Conservation (phyloP, 129 eudicot genomes). For the Lactuca sativa region DNA sequence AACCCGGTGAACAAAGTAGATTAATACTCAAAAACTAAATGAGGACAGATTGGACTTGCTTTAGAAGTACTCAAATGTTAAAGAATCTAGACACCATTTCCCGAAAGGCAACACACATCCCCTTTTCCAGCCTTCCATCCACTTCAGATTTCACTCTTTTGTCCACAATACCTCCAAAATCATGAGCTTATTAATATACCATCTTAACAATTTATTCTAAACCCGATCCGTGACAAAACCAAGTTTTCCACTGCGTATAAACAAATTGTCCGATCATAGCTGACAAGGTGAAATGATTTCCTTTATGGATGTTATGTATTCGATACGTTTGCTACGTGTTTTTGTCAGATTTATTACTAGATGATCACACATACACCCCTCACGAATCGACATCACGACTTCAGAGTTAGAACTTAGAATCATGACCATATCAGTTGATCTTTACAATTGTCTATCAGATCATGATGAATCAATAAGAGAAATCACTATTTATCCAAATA, state of each 20-base stretch:
- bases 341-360: neutral
- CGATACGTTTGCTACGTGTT: neutral
- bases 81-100: no score
- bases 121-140: no score
- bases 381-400: neutral
- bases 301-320: neutral
- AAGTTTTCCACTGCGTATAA: conserved; percentile 1
- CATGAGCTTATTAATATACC: no score
- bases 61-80: neutral
- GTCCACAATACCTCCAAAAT: no score
- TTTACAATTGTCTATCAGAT: neutral
- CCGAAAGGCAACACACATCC: no score
- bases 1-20: no score
- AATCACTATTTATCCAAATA: neutral
- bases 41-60: neutral
- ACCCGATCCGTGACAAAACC: neutral
- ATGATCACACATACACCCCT: conserved; percentile 3
- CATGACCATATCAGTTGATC: neutral
- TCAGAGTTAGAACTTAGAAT: conserved; percentile 11
- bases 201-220: neutral
- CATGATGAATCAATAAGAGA: neutral
- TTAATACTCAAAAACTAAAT: no score
- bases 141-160: no score
- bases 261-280: neutral
- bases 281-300: conserved; percentile 9